phyloP scores from a whole-genome alignment of 345 rosid genomes.

The Nasturtium officinale region DNA sequence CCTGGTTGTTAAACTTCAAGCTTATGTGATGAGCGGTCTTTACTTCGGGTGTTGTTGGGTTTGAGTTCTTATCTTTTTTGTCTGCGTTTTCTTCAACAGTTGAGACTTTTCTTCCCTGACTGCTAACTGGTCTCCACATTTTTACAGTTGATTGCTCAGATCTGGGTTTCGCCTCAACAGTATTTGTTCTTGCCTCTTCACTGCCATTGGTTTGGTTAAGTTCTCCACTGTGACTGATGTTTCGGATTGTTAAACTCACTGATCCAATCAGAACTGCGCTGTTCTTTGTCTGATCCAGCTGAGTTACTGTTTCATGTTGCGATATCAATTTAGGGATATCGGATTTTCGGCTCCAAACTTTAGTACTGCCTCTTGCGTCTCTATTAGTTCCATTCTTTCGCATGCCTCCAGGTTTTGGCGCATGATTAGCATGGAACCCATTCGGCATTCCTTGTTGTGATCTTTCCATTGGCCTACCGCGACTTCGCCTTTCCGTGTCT shows the following conservation, averaged over 20 bases:
- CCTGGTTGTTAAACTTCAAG: conserved; percentile 53
- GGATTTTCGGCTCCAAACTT: conserved; percentile 78
- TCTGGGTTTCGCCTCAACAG: conserved; percentile 21
- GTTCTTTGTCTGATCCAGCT: conserved; percentile 52
- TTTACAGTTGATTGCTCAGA: conserved; percentile 44
- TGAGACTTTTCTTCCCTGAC: conserved; percentile 40
- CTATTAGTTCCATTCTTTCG: conserved; percentile 61
- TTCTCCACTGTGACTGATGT: conserved; percentile 44
- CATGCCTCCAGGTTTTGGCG: conserved; percentile 51
- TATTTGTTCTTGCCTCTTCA: conserved; percentile 51
- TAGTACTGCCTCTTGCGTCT: conserved; percentile 53
- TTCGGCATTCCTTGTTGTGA: conserved; percentile 50
- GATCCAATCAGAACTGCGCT: conserved; percentile 81
- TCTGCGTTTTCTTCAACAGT: conserved; percentile 20
- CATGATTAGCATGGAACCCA: conserved; percentile 53
- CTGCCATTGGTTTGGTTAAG: conserved; percentile 44
- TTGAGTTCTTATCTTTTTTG: conserved; percentile 29
- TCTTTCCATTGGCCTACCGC: conserved; percentile 48
- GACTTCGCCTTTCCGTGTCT: conserved; percentile 48
- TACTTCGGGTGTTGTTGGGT: conserved; percentile 6
- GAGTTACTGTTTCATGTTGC: conserved; percentile 50
- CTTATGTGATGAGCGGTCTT: conserved; percentile 38
- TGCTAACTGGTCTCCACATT: conserved; percentile 49
- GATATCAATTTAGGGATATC: conserved; percentile 50
- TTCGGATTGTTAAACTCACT: conserved; percentile 65